A percentile compares a stretch with the other conserved stretches of the same genome.
Evolutionary conservation across 345 rosid genomes (phyloP).

Genomic region (Lagerstroemia speciosa): DNA sequence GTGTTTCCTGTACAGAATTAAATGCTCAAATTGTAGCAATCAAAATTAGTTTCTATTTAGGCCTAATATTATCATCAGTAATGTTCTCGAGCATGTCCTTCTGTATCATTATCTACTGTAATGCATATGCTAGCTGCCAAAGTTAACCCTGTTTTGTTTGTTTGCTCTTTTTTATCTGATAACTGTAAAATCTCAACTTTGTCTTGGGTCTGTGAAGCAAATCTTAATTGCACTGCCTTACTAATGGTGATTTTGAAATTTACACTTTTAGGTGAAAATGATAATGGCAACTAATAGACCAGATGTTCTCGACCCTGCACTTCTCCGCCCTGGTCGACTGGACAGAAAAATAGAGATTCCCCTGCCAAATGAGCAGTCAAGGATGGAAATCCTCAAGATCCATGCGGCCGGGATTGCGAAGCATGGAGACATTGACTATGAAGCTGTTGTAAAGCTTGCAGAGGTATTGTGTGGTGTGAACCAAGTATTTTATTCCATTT

Average conservation of each 20-base stretch:
- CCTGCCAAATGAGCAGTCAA: conserved; percentile 90
- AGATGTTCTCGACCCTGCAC: conserved; percentile 95
- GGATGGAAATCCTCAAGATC: conserved; percentile 94
- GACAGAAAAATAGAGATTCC: conserved; percentile 96
- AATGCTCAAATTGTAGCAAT: not conserved
- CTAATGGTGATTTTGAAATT: not conserved
- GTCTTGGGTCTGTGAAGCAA: not conserved
- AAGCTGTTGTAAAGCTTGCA: conserved; percentile 91
- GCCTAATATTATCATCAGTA: too few relatives aligned
- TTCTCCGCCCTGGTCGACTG: conserved; percentile 85
- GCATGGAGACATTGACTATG: conserved; percentile 94
- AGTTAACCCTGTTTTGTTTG: not conserved
- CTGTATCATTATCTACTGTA: not conserved
- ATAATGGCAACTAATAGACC: conserved; percentile 99
- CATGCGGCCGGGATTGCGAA: conserved; percentile 94
- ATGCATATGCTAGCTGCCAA: not conserved
- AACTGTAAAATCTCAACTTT: not conserved
- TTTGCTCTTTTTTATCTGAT: not conserved
- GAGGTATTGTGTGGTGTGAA: conserved; percentile 41
- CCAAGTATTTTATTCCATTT: not conserved
- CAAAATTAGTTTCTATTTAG: not conserved
- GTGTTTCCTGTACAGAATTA: not conserved
- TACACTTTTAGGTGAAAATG: conserved; percentile 72
- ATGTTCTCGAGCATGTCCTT: not conserved
- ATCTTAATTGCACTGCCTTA: not conserved